Percentiles rank a stretch among this genome's conserved stretches.
Evolutionary conservation across 805 yeast species (phyloP).

Genomic region (Hanseniaspora vineae): DNA sequence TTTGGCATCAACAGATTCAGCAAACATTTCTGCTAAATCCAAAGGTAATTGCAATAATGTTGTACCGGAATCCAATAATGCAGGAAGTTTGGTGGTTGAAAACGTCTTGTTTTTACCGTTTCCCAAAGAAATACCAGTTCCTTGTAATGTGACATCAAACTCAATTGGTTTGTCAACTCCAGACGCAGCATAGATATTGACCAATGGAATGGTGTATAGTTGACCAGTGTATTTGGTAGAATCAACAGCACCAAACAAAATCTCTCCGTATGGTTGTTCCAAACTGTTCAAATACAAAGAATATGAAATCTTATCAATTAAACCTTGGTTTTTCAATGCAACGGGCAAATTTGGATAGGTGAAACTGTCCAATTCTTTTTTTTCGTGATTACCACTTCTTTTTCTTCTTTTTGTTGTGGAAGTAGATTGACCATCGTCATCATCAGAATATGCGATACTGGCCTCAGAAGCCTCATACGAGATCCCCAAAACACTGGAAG

Average conservation of each 20-base stretch:
- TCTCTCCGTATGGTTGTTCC: conserved; percentile 31
- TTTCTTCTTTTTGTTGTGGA: no score
- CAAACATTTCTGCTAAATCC: conserved; percentile 19
- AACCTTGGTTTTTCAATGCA: conserved; percentile 38
- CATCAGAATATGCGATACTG: conserved; percentile 19
- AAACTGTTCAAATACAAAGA: conserved; percentile 35
- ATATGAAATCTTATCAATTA: conserved; percentile 38
- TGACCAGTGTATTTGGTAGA: conserved; percentile 38
- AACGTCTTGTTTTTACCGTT: conserved; percentile 7
- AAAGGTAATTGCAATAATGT: conserved; percentile 36
- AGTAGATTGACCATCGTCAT: conserved; percentile 2
- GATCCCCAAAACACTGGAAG: conserved; percentile 52
- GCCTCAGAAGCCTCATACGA: conserved; percentile 48
- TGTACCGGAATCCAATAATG: conserved; percentile 46
- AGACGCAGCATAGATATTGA: conserved; percentile 27
- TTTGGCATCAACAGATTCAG: conserved; percentile 22
- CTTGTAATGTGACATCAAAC: conserved; percentile 37
- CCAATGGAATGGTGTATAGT: conserved; percentile 33
- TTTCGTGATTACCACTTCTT: no score
- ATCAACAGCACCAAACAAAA: conserved; percentile 57
- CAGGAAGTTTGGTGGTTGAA: conserved; percentile 21
- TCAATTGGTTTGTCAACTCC: conserved; percentile 28
- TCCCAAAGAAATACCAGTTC: conserved; percentile 21
- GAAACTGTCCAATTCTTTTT: conserved; percentile 9
- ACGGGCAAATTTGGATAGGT: conserved; percentile 51